Evolutionary conservation across 2,329 filamentous ascomycete species (phyloP).

Genomic region (Berkeleyomyces basicola): DNA sequence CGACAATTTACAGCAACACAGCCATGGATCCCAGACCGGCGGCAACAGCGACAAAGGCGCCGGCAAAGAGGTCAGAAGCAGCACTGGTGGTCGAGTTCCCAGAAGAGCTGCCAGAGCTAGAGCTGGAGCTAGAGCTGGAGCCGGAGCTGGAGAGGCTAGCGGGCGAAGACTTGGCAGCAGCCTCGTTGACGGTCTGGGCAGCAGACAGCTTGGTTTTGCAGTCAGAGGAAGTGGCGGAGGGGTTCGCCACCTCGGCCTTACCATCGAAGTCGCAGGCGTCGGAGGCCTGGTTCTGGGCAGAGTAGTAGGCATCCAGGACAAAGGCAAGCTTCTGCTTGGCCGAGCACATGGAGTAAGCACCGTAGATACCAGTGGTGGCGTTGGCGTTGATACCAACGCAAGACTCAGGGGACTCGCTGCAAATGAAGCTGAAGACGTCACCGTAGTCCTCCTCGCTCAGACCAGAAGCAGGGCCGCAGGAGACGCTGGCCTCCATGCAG

Average conservation of each 20-base stretch:
- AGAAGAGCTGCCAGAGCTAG: background rate
- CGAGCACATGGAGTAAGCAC: conserved; percentile 64
- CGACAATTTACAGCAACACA: conserved; percentile 5
- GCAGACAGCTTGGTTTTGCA: conserved; percentile 45
- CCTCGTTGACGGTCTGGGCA: conserved; percentile 40
- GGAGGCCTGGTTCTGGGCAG: conserved; percentile 32
- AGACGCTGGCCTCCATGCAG: conserved; percentile 66
- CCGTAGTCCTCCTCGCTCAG: conserved; percentile 43
- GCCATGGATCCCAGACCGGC: conserved; percentile 4
- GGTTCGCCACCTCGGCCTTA: conserved; percentile 38
- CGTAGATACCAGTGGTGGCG: conserved; percentile 50
- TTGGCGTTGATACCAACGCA: conserved; percentile 56
- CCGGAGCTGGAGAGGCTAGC: conserved; percentile 2
- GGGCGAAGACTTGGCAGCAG: conserved; percentile 22
- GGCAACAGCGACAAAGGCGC: conserved; percentile 5
- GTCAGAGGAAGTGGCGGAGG: conserved; percentile 28
- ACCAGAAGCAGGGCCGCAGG: conserved; percentile 47
- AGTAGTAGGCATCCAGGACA: conserved; percentile 59
- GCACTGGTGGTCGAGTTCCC: background rate
- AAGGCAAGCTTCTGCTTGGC: conserved; percentile 54
- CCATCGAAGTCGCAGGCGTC: conserved; percentile 58
- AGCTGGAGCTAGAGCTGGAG: background rate
- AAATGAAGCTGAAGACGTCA: conserved; percentile 58
- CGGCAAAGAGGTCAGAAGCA: background rate
- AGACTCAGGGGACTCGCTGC: conserved; percentile 36